A percentile compares a stretch with the other conserved stretches of the same genome.
Evolutionary conservation across 139 green algal species (phyloP).

Genomic region (Volvox africanus): DNA sequence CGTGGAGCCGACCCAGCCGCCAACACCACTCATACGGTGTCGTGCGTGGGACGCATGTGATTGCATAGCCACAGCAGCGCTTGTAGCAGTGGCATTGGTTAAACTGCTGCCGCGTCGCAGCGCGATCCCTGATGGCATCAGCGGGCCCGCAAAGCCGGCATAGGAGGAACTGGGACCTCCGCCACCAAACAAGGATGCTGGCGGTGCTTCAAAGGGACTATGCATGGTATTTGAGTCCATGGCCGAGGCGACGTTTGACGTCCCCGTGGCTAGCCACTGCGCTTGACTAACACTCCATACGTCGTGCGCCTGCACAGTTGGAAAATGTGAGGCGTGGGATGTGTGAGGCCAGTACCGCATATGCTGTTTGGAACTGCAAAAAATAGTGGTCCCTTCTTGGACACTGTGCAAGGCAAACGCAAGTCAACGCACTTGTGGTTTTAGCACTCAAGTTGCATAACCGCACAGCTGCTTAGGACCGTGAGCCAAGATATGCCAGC

Average conservation of each 20-base stretch:
- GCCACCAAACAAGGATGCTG: not conserved
- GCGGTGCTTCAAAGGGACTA: not conserved
- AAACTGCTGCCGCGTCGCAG: not conserved
- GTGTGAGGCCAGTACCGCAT: too few species aligned
- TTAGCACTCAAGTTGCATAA: too few species aligned
- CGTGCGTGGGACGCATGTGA: not conserved
- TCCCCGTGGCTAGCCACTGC: not conserved
- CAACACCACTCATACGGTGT: not conserved
- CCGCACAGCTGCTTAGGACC: too few species aligned
- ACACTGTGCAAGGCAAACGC: too few species aligned
- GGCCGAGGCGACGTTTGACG: not conserved
- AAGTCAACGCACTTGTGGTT: too few species aligned
- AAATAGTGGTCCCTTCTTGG: too few species aligned
- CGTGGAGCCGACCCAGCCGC: not conserved
- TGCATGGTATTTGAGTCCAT: not conserved
- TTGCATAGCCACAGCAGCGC: not conserved
- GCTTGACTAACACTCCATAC: not conserved
- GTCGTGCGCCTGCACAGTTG: not conserved
- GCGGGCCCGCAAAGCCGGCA: not conserved
- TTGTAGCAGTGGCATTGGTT: not conserved
- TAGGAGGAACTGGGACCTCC: slow-evolving; percentile 3
- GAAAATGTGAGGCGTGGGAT: too few species aligned
- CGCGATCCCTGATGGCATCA: not conserved
- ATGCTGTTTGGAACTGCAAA: too few species aligned
- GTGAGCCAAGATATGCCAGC: too few species aligned